Conservation (phyloP, 345 rosid genomes). For the Carallia brachiata region DNA sequence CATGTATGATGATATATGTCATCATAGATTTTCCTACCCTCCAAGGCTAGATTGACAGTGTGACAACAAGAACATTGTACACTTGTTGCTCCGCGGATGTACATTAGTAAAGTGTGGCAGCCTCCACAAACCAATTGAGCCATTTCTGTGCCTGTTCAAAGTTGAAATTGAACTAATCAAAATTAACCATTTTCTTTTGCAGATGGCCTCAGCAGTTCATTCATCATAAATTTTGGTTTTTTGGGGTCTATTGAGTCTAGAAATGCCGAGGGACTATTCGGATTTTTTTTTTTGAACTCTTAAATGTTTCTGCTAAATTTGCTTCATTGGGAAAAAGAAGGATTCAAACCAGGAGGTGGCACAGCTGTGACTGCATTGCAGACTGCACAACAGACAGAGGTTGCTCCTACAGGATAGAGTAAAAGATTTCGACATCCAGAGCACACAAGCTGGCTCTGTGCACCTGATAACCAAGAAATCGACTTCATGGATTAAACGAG, state of each 20-base stretch:
- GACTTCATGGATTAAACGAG: neutral
- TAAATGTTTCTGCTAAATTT: neutral
- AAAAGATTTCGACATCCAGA: conserved; percentile 93
- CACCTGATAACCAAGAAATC: conserved; percentile 30
- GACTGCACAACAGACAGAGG: conserved; percentile 97
- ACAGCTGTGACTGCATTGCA: conserved; percentile 97
- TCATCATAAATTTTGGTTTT: too few species aligned
- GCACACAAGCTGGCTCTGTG: conserved; percentile 90
- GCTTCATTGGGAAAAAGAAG: neutral
- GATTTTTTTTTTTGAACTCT: too few species aligned
- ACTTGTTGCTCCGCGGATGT: conserved; percentile 96
- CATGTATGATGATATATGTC: neutral
- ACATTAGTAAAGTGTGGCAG: conserved; percentile 93
- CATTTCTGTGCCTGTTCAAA: conserved; percentile 82
- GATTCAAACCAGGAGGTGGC: conserved; percentile 76
- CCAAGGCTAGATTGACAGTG: conserved; percentile 87
- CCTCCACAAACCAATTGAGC: conserved; percentile 98
- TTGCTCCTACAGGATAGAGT: conserved; percentile 90
- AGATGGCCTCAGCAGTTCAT: too few species aligned
- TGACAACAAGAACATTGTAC: conserved; percentile 98
- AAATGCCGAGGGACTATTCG: too few species aligned
- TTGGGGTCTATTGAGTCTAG: too few species aligned
- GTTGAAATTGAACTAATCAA: neutral
- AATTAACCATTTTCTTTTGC: neutral
- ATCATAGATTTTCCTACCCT: conserved; percentile 42